Percentiles rank a stretch among this genome's conserved stretches.
These are phyloP conservation scores for Xylariales sp. DNA, from an alignment of 2,329 filamentous ascomycete species.

Conservation along the genomic window DNA sequence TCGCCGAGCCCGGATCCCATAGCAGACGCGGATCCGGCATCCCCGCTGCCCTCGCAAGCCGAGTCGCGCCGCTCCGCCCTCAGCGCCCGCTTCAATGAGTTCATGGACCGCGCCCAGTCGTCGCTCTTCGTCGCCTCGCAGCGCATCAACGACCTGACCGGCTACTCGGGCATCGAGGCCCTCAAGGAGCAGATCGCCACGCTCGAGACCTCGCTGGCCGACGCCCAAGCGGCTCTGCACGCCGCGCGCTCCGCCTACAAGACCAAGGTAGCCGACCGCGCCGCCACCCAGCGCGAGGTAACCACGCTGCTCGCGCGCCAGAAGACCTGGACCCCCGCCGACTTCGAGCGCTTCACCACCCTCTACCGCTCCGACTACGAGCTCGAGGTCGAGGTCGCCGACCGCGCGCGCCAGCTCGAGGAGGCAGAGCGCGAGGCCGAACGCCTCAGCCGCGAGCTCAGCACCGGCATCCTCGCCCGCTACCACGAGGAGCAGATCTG, in stretches of 20 bases:
- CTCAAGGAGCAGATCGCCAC: constrained; percentile 74
- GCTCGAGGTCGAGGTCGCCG: constrained; percentile 78
- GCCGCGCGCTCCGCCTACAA: constrained; percentile 73
- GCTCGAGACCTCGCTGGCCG: constrained; percentile 55
- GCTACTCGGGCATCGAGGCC: constrained; percentile 85
- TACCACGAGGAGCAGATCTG: constrained; percentile 99
- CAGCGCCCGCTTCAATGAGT: constrained; percentile 51
- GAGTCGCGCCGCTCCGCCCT: constrained; percentile 36
- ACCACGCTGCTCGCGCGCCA: constrained; percentile 92
- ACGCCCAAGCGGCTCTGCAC: constrained; percentile 63
- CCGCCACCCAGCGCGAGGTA: constrained; percentile 90
- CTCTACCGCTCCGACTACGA: constrained; percentile 90
- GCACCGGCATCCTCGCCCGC: constrained; percentile 77
- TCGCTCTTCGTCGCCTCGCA: constrained; percentile 82
- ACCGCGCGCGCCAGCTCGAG: constrained; percentile 67
- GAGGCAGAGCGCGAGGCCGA: constrained; percentile 77
- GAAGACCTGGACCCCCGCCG: constrained; percentile 80
- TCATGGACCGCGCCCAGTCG: constrained; percentile 88
- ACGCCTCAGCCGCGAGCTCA: constrained; percentile 69
- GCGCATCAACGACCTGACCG: constrained; percentile 88
- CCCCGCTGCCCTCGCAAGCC: constrained; percentile 11
- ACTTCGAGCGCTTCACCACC: constrained; percentile 91
- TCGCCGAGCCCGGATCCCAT: too few species aligned
- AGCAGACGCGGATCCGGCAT: too few species aligned
- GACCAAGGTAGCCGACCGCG: constrained; percentile 75